Evolutionary conservation across 169 alveolate species (phyloP).

Genomic region (Theileria equi): DNA sequence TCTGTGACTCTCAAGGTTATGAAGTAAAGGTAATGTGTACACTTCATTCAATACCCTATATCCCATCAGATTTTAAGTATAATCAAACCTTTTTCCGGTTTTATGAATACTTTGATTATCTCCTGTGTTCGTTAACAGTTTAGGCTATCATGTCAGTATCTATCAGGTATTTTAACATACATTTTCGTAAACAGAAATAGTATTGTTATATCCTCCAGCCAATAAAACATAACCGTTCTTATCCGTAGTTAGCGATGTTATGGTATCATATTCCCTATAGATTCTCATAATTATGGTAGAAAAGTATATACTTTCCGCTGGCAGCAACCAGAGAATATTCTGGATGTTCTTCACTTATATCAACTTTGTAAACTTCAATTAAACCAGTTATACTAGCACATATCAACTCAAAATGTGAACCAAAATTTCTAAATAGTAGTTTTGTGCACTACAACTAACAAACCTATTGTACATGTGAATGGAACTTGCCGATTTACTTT

Average conservation of each 20-base stretch:
- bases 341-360: conserved; percentile 1
- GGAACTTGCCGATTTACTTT: conserved; percentile 19
- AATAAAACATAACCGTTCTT: conserved; percentile 11
- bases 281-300: background rate
- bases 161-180: conserved; percentile 19
- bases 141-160: too few species aligned
- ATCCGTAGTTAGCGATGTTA: conserved; percentile 27
- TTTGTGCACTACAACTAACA: background rate
- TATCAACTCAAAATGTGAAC: conserved; percentile 10
- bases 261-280: conserved; percentile 30
- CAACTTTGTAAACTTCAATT: conserved; percentile 39
- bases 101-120: too few species aligned
- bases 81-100: background rate
- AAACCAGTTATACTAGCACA: conserved; percentile 52
- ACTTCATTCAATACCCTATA: conserved; percentile 1
- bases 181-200: conserved; percentile 37
- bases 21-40: background rate
- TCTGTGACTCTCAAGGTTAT: conserved; percentile 24
- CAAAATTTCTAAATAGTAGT: conserved; percentile 8
- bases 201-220: conserved; percentile 39
- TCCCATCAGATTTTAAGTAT: background rate
- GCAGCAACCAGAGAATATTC: conserved; percentile 26
- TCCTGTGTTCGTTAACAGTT: too few species aligned
- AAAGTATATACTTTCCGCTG: conserved; percentile 13
- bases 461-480: conserved; percentile 10